Base-by-base conservation (phyloP, 495 filamentous ascomycete genomes). In the Pyrenula massariospora region DNA sequence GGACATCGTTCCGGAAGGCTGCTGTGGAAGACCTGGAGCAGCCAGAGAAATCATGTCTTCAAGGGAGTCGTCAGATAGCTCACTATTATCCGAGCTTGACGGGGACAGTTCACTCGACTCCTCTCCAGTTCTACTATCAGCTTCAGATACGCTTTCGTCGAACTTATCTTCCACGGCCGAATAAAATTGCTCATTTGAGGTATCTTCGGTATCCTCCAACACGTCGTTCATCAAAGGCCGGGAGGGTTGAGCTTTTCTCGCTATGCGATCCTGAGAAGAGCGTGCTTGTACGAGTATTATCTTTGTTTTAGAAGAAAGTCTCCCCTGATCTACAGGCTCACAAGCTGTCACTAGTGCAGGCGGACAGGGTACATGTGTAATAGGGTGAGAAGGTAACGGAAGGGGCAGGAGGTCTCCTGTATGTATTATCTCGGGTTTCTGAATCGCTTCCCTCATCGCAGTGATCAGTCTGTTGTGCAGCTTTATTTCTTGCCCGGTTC, bases 181-280 rank as follows among this genome's bases (percentile, higher is more conserved):
- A 62, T 80, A 95, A 67, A 94, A 96, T 60, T 88, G 84, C 66
- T 96, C 91, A 57, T 85, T 92, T 20, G 87, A 82, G 21, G 88
- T 89, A 59, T 91, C 89, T 42, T 84, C 80, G 21, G 83, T 84
- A 53, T 83, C 79, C 54, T 88, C 84, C 12, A 77, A 77, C 2
- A 84, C 77, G 21, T 83, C 81, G 57, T 84, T 84, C 12, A 84
- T 60, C 12, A 72, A 52, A 23, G 68, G 63, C 19, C 71, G 54
- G 25, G 57, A 61, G 51, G 68, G 66, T 25, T 66, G 66, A 20
- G 59, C 53, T 2, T 53, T 58, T 42, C 31, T 25, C 20, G 48
- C 23, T 15, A 56, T 22, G 20, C 74, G 72, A 50, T 66, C 59
- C 19, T 65, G 67, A 42, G 68, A 67, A 2, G 72, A 58, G 1